phyloP scores from a whole-genome alignment of 2,329 filamentous ascomycete genomes.

The Trichoderma endophyticum region DNA sequence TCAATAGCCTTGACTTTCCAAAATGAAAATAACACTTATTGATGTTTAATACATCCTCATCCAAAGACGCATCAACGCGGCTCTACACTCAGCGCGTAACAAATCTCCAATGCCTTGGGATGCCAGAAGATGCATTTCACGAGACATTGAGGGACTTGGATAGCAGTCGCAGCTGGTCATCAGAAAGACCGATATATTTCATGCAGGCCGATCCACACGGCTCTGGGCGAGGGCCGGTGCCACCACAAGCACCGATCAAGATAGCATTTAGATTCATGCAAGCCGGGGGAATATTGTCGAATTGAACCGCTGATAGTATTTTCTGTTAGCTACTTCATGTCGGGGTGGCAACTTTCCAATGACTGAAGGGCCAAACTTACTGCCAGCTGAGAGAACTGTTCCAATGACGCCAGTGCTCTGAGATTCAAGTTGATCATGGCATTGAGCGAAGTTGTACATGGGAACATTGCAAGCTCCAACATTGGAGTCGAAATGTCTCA shows the following conservation, averaged over 20 bases:
- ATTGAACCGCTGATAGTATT: background rate
- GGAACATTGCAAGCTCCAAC: background rate
- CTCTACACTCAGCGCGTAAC: background rate
- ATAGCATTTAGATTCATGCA: background rate
- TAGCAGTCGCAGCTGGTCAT: background rate
- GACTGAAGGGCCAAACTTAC: background rate
- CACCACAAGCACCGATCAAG: background rate
- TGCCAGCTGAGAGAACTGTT: background rate
- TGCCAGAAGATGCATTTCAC: background rate
- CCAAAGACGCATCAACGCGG: background rate
- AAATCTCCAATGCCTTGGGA: too few species aligned
- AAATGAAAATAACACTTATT: background rate
- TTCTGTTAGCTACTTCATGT: background rate
- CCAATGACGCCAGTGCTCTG: background rate
- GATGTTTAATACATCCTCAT: background rate
- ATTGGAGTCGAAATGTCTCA: background rate
- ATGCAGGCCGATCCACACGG: background rate
- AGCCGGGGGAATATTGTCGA: background rate
- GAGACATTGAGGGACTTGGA: background rate
- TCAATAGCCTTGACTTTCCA: too few species aligned
- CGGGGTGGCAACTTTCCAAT: background rate
- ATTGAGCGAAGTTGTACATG: background rate
- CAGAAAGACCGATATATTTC: background rate
- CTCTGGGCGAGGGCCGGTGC: background rate
- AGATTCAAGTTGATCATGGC: background rate